phyloP scores from a whole-genome alignment of 208 protist species.

The Sergeia podlipaevii region DNA sequence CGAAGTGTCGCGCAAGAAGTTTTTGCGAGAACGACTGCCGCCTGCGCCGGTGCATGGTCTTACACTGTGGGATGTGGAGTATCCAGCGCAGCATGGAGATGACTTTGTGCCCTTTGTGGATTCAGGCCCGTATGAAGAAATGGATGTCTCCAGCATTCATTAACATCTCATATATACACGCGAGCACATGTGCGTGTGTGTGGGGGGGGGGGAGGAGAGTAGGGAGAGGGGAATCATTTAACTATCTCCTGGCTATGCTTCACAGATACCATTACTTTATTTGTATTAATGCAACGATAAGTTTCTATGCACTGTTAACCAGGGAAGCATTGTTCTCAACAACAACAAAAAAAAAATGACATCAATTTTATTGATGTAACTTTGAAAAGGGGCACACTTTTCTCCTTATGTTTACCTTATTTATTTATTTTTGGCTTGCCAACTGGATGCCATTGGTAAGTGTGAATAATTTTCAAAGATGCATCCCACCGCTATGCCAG shows the following conservation, averaged over 20 bases:
- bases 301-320: too few species aligned
- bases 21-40: conserved; percentile 62
- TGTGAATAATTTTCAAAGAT: too few species aligned
- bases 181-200: background rate
- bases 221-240: background rate
- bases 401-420: too few species aligned
- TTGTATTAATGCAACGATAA: too few species aligned
- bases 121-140: conserved; percentile 68
- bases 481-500: too few species aligned
- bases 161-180: conserved; percentile 9
- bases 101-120: conserved; percentile 74
- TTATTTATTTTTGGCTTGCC: too few species aligned
- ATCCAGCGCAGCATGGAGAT: conserved; percentile 51
- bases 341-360: too few species aligned
- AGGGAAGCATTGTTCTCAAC: too few species aligned
- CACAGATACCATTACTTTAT: too few species aligned
- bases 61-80: conserved; percentile 87
- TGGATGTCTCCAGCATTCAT: conserved; percentile 37
- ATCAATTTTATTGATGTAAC: background rate
- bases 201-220: background rate
- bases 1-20: conserved; percentile 68
- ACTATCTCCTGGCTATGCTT: background rate
- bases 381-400: background rate
- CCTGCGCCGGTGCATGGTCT: conserved; percentile 75
- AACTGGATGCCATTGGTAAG: too few species aligned